phyloP scores from a whole-genome alignment of 352 stramenopile genomes.

The Phytophthora idaei region DNA sequence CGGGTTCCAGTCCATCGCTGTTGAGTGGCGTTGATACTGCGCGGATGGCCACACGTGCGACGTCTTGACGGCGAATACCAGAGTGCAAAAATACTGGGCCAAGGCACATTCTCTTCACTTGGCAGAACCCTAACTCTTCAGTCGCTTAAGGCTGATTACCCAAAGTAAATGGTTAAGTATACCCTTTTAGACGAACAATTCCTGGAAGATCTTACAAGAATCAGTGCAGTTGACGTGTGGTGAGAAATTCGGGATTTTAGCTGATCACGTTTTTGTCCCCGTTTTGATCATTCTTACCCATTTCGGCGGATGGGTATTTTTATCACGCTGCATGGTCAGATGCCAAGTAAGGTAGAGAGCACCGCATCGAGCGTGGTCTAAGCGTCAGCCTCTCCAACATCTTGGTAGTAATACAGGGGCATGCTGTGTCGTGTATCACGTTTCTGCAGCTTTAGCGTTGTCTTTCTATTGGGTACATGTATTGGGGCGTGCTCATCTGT shows the following conservation, averaged over 20 bases:
- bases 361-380: neutral
- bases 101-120: constrained; percentile 8
- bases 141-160: neutral
- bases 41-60: neutral
- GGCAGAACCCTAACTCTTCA: neutral
- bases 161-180: neutral
- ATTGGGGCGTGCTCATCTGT: constrained; percentile 1
- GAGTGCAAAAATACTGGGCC: constrained; percentile 36
- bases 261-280: constrained; percentile 1
- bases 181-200: too few species aligned
- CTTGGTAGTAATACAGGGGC: neutral
- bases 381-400: neutral
- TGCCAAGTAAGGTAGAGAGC: constrained; percentile 16
- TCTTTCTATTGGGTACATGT: too few species aligned
- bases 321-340: constrained; percentile 19
- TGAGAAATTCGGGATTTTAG: too few species aligned
- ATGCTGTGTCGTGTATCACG: too few species aligned
- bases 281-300: neutral
- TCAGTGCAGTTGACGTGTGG: too few species aligned
- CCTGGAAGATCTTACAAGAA: too few species aligned
- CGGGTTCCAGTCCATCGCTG: constrained; percentile 75
- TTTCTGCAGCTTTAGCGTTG: too few species aligned
- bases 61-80: constrained; percentile 24
- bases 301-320: constrained; percentile 29
- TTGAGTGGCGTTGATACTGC: constrained; percentile 1